These are phyloP conservation scores for Kwoniella bestiolae DNA, from an alignment of 768 basidiomycete species.

Conservation along the genomic window DNA sequence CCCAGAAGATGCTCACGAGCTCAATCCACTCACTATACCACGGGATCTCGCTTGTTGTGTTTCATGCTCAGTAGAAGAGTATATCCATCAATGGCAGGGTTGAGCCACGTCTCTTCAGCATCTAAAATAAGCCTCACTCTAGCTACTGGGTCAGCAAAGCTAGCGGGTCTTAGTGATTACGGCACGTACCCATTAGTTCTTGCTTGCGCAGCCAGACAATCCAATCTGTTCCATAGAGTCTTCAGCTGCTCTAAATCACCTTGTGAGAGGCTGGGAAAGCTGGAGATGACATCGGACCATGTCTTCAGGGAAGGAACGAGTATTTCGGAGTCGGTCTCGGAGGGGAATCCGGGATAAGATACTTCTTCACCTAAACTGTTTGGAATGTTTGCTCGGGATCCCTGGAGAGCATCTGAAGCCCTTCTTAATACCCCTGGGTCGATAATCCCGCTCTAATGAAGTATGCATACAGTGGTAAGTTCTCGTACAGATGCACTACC, in stretches of 20 bases:
- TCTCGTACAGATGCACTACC: too few relatives aligned
- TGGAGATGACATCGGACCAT: slow-evolving; percentile 6
- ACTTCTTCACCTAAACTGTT: background rate
- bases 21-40: slow-evolving; percentile 11
- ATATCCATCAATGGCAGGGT: slow-evolving; percentile 78
- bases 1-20: background rate
- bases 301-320: slow-evolving; percentile 9
- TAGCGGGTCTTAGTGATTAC: background rate
- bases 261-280: slow-evolving; percentile 57
- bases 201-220: slow-evolving; percentile 68
- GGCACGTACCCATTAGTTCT: slow-evolving; percentile 51
- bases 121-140: slow-evolving; percentile 75
- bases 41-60: slow-evolving; percentile 65
- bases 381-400: slow-evolving; percentile 6
- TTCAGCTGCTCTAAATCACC: slow-evolving; percentile 68
- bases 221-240: slow-evolving; percentile 67
- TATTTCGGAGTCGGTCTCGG: background rate
- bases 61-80: slow-evolving; percentile 69
- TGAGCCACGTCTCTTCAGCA: slow-evolving; percentile 69
- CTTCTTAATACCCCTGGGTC: slow-evolving; percentile 29
- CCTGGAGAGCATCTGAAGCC: slow-evolving; percentile 42
- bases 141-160: slow-evolving; percentile 26
- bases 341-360: slow-evolving; percentile 1
- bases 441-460: slow-evolving; percentile 33
- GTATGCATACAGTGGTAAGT: background rate